A percentile compares a stretch with the other conserved stretches of the same genome.
Conservation (phyloP, 768 basidiomycete genomes). For the Leucosporidium creatinivorum region DNA sequence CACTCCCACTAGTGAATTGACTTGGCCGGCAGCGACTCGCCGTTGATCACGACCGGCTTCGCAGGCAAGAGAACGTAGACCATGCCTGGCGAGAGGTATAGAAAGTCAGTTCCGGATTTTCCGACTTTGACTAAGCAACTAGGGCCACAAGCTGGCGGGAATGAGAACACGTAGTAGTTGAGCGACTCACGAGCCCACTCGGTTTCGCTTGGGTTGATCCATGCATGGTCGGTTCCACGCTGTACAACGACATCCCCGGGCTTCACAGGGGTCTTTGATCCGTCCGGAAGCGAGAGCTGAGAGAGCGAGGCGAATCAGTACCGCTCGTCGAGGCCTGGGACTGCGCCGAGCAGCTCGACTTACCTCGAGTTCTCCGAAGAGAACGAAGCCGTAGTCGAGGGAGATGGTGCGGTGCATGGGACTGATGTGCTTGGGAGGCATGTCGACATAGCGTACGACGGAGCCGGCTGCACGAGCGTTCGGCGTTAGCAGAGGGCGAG, state of each 20-base stretch:
- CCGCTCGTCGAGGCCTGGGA: no score
- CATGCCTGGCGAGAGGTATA: neutral
- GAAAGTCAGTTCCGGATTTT: no score
- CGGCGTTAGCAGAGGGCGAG: neutral
- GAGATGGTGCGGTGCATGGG: conserved; percentile 15
- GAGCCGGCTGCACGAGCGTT: neutral
- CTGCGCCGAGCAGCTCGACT: neutral
- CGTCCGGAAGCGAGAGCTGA: neutral
- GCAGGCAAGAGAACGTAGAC: conserved; percentile 1
- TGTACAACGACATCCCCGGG: neutral
- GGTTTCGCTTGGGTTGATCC: neutral
- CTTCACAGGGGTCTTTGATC: neutral
- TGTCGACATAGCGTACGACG: conserved; percentile 11
- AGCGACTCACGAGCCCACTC: conserved; percentile 9
- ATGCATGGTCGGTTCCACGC: conserved; percentile 5
- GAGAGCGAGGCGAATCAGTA: no score
- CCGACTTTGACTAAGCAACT: no score
- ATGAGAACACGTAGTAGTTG: no score
- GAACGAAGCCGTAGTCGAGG: conserved; percentile 15
- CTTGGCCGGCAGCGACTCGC: neutral
- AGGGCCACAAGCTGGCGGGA: no score
- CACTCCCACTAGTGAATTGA: neutral
- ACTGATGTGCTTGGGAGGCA: neutral
- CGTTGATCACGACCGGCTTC: conserved; percentile 10
- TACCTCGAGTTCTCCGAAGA: conserved; percentile 4